Conservation (phyloP, 257 asterid genomes). For the Salvia splendens region DNA sequence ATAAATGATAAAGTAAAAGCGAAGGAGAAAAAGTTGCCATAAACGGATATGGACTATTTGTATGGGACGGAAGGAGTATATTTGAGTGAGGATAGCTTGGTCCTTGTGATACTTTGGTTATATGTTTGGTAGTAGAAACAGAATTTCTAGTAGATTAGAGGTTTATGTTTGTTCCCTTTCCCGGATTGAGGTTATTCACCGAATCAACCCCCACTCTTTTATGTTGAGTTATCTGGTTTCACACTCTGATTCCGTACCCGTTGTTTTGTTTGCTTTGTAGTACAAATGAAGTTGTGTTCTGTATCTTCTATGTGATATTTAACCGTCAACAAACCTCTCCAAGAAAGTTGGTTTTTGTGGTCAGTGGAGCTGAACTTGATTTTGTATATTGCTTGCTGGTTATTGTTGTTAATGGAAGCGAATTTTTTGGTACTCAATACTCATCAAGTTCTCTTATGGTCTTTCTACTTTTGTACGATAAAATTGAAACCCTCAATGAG, state of each 20-base stretch:
- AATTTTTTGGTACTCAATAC: background rate
- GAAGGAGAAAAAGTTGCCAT: no score
- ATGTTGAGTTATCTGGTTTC: background rate
- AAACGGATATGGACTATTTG: no score
- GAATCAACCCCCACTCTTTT: slow-evolving; percentile 3
- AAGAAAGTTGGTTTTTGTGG: background rate
- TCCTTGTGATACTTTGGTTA: background rate
- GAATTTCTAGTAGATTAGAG: slow-evolving; percentile 2
- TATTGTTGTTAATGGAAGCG: background rate
- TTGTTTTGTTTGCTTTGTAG: background rate
- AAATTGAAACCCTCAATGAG: background rate
- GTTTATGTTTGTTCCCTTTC: background rate
- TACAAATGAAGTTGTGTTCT: background rate
- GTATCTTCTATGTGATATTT: background rate
- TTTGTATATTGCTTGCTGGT: no score
- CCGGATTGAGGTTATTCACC: background rate
- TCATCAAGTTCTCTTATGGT: background rate
- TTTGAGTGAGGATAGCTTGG: background rate
- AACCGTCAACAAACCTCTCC: no score
- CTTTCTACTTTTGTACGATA: background rate
- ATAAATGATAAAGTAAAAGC: no score
- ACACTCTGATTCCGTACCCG: background rate
- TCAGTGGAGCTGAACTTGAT: background rate
- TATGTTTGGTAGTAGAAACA: slow-evolving; percentile 1
- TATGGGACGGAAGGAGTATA: no score